A percentile compares a stretch with the other conserved stretches of the same genome.
Evolutionary conservation across 1,284 basidiomycete genomes (phyloP).

Genomic region (Pyrrhoderma noxium): DNA sequence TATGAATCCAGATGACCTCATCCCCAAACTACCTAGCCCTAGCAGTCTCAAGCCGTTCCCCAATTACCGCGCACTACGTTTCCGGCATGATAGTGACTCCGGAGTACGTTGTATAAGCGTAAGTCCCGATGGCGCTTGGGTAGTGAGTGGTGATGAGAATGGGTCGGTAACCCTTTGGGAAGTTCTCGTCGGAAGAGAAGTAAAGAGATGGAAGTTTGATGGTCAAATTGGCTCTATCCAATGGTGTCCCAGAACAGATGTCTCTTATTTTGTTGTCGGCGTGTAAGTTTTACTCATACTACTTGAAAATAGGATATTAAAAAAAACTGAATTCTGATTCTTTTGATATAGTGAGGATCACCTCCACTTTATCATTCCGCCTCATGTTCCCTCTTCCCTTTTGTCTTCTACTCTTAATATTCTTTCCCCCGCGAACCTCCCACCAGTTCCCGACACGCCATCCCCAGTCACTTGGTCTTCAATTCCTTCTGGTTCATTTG

Average conservation of each 20-base stretch:
- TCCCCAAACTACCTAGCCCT: slow-evolving; percentile 95
- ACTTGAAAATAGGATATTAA: background rate
- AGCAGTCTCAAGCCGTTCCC: slow-evolving; percentile 94
- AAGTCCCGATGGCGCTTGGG: slow-evolving; percentile 89
- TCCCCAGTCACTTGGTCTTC: slow-evolving; percentile 64
- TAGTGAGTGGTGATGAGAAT: slow-evolving; percentile 86
- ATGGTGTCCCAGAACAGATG: slow-evolving; percentile 90
- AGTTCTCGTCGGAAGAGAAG: slow-evolving; percentile 84
- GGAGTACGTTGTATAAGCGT: slow-evolving; percentile 74
- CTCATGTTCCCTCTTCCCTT: slow-evolving; percentile 55
- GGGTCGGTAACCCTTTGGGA: slow-evolving; percentile 92
- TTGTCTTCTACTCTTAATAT: slow-evolving; percentile 57
- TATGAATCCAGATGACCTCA: slow-evolving; percentile 84
- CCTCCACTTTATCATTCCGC: slow-evolving; percentile 79
- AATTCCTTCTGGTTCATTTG: slow-evolving; percentile 34
- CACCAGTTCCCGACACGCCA: slow-evolving; percentile 49
- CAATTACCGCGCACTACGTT: slow-evolving; percentile 70
- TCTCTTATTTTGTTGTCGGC: slow-evolving; percentile 75
- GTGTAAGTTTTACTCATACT: slow-evolving; percentile 48
- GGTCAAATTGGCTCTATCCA: slow-evolving; percentile 79
- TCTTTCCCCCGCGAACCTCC: slow-evolving; percentile 57
- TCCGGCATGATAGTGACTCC: slow-evolving; percentile 58
- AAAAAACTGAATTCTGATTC: slow-evolving; percentile 10
- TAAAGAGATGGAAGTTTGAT: slow-evolving; percentile 83
- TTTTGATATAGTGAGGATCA: slow-evolving; percentile 58